Evolutionary conservation across 805 yeast species (phyloP), one percentile per base, ranked within the genome.

Genomic region (Cyberlindnera saturnus): DNA sequence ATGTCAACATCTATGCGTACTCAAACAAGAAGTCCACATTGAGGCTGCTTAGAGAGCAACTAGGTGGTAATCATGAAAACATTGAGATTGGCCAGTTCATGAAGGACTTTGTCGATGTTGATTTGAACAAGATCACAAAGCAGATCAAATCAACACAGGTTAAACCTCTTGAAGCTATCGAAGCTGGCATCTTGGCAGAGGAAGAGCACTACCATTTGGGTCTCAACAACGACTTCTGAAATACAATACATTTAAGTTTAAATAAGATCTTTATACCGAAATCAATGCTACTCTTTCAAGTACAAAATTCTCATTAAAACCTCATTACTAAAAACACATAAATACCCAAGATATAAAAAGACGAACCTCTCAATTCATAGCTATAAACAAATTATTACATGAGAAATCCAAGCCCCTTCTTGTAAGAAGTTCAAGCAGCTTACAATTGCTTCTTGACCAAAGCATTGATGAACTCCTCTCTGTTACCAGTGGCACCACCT

Each of bases 401-500:
- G 40, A 38, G 23, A 29, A 36, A 29, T 36, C 28, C 39, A 33
- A 31, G n/a, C n/a, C 15, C 32, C 39, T 41, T 43, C 36, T 39
- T 34, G 35, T 42, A 34, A 37, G 6, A 29, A 17, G 37, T 17
- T 43, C 29, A 47, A 44, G 34, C 9, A 51, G 43, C 60, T 55
- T 57, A 58, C 53, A 58, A 55, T 57, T 58, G 62, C 50, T 58
- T 58, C 53, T 87, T 86, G 69, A 87, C 86, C 74, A 88, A 84
- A 71, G 85, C 82, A 84, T 88, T 88, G 76, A 88, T 88, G 86
- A 78, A 84, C 66, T 86, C 82, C 79, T 88, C 96, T 77, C 96
- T 86, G 95, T 88, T 88, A 85, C 96, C 96, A 73, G 88, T 81
- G 79, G 93, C 83, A 84, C 96, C 96, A 80, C 96, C 96, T 78